Conservation (phyloP, 208 protist species). For the Naegleria gruberi region DNA sequence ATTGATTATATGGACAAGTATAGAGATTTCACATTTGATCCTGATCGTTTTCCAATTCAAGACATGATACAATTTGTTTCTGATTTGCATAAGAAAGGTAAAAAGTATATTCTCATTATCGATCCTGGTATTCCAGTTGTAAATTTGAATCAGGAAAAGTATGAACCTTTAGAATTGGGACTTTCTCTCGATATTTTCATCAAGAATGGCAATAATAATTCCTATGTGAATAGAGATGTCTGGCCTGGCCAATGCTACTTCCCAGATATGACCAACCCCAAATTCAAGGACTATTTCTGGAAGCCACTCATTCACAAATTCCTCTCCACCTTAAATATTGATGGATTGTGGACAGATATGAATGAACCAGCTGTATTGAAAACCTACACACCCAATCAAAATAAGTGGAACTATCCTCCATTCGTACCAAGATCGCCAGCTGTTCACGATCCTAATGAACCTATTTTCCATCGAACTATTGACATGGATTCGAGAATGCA, state of each 20-base stretch:
- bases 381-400: not conserved
- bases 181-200: slow-evolving; percentile 41
- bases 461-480: slow-evolving; percentile 30
- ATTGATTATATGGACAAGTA: slow-evolving; percentile 72
- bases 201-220: not conserved
- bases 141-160: slow-evolving; percentile 22
- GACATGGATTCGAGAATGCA: slow-evolving; percentile 39
- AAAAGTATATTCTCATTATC: slow-evolving; percentile 39
- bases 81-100: slow-evolving; percentile 30
- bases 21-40: slow-evolving; percentile 58
- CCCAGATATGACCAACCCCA: slow-evolving; percentile 56
- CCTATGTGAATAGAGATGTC: slow-evolving; percentile 31
- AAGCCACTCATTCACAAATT: slow-evolving; percentile 39
- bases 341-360: slow-evolving; percentile 74
- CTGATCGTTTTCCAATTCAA: slow-evolving; percentile 38
- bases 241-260: slow-evolving; percentile 50
- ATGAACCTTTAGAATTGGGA: slow-evolving; percentile 40
- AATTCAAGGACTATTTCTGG: slow-evolving; percentile 45
- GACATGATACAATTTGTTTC: slow-evolving; percentile 29
- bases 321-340: slow-evolving; percentile 35
- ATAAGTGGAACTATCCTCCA: slow-evolving; percentile 36
- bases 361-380: not conserved
- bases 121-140: slow-evolving; percentile 32
- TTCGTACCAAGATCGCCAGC: slow-evolving; percentile 31
- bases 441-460: slow-evolving; percentile 29